These are phyloP conservation scores for Aquilaria agallochum DNA, from an alignment of 441 rosid genomes.

Conservation along the genomic window DNA sequence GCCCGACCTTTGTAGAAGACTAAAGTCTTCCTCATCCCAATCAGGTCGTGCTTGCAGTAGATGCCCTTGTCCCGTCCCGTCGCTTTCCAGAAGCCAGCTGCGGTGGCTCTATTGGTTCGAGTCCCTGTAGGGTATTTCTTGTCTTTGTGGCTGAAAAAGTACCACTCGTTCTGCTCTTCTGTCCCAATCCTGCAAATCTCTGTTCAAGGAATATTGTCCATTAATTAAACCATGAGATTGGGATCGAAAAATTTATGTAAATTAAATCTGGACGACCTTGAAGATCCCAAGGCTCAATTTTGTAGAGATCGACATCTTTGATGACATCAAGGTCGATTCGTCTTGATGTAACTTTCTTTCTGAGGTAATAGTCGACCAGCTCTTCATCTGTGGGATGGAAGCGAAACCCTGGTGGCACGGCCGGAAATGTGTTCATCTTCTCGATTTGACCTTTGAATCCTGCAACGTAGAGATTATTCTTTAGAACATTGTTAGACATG, in stretches of 20 bases:
- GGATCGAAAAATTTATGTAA: conserved; percentile 7
- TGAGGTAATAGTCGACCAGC: conserved; percentile 65
- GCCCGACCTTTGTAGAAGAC: conserved; percentile 77
- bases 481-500: neutral
- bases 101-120: conserved; percentile 80
- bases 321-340: conserved; percentile 66
- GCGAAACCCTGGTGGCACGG: conserved; percentile 71
- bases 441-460: conserved; percentile 6
- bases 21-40: conserved; percentile 80
- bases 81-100: conserved; percentile 84
- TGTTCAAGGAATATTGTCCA: conserved; percentile 13
- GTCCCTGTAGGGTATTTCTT: conserved; percentile 96
- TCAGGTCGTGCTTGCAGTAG: conserved; percentile 54
- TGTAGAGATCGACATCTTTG: conserved; percentile 71
- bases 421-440: conserved; percentile 41
- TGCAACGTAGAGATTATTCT: neutral
- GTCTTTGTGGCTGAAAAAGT: conserved; percentile 93
- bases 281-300: conserved; percentile 76
- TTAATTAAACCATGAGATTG: neutral
- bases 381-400: conserved; percentile 76
- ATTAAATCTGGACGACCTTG: conserved; percentile 48
- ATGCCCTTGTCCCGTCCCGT: conserved; percentile 80
- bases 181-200: conserved; percentile 79
- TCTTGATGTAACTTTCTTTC: conserved; percentile 48
- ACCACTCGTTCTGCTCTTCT: conserved; percentile 83